These are phyloP conservation scores for Fraxinus nigra DNA, from an alignment of 305 asterid genomes.

Conservation along the genomic window DNA sequence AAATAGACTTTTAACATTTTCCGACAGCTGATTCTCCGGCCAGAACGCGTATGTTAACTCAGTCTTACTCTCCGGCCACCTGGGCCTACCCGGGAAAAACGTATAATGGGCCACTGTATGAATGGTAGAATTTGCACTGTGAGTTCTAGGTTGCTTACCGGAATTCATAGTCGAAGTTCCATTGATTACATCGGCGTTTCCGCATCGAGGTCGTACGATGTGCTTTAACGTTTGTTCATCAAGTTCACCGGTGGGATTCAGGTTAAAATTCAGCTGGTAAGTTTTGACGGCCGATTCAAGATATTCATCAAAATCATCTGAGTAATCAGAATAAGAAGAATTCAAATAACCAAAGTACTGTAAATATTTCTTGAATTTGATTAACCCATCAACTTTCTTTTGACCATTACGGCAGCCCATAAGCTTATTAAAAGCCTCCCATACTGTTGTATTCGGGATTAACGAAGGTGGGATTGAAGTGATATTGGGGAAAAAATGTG, in stretches of 20 bases:
- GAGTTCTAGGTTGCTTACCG: constrained; percentile 24
- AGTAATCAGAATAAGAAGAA: constrained; percentile 34
- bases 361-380: constrained; percentile 55
- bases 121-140: constrained; percentile 20
- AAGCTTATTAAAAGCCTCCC: constrained; percentile 55
- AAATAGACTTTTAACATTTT: constrained; percentile 38
- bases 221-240: constrained; percentile 48
- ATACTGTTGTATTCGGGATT: constrained; percentile 43
- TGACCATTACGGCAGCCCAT: constrained; percentile 58
- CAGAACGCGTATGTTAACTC: constrained; percentile 65
- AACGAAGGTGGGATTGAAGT: constrained; percentile 49
- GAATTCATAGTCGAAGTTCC: constrained; percentile 69
- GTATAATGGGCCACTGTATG: constrained; percentile 67
- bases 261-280: constrained; percentile 79
- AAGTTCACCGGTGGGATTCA: constrained; percentile 59
- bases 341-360: constrained; percentile 68
- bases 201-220: constrained; percentile 66
- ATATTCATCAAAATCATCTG: constrained; percentile 64
- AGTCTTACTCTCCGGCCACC: constrained; percentile 56
- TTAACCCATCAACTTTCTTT: constrained; percentile 50
- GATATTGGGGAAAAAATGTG: constrained; percentile 65
- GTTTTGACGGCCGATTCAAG: constrained; percentile 58
- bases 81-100: constrained; percentile 69
- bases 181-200: constrained; percentile 61
- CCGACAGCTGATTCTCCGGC: constrained; percentile 47